Conservation (phyloP, 495 filamentous ascomycete genomes). For the Pseudomonodictys pantanalensis region DNA sequence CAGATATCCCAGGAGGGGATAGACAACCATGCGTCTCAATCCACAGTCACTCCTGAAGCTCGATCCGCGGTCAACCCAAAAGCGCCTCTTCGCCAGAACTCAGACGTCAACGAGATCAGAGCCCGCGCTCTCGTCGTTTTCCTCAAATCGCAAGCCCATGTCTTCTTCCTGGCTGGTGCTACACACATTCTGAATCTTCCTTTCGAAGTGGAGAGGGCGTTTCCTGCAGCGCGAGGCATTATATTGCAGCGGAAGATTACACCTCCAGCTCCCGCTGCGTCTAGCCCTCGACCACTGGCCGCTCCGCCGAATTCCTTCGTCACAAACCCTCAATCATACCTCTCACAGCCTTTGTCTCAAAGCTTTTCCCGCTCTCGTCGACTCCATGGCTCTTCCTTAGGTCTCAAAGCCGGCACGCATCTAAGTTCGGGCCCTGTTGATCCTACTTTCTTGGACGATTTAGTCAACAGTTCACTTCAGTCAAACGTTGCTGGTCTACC, state of each 20-base stretch:
- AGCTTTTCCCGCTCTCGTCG: conserved; percentile 22
- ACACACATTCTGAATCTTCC: conserved; percentile 90
- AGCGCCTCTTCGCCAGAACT: neutral
- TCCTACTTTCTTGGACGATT: conserved; percentile 27
- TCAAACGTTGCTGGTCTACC: conserved; percentile 58
- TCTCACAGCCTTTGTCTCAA: conserved; percentile 47
- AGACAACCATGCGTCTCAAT: conserved; percentile 12
- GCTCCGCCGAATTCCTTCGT: conserved; percentile 80
- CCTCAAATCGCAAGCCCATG: conserved; percentile 86
- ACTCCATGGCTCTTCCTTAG: conserved; percentile 19
- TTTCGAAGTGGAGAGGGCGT: conserved; percentile 86
- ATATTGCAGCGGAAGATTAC: conserved; percentile 74
- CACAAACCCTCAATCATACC: conserved; percentile 39
- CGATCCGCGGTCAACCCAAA: conserved; percentile 26
- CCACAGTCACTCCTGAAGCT: conserved; percentile 20
- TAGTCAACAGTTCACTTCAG: conserved; percentile 13
- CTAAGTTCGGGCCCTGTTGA: conserved; percentile 14
- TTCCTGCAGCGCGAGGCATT: conserved; percentile 75
- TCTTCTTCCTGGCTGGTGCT: conserved; percentile 84
- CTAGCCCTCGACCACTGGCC: conserved; percentile 40
- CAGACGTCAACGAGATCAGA: conserved; percentile 20
- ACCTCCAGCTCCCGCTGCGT: conserved; percentile 34
- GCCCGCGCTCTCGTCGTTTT: conserved; percentile 82
- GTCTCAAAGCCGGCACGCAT: conserved; percentile 4
- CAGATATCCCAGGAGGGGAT: neutral